Base-by-base conservation (phyloP, 352 stramenopile genomes). In the Phytophthora quininea region DNA sequence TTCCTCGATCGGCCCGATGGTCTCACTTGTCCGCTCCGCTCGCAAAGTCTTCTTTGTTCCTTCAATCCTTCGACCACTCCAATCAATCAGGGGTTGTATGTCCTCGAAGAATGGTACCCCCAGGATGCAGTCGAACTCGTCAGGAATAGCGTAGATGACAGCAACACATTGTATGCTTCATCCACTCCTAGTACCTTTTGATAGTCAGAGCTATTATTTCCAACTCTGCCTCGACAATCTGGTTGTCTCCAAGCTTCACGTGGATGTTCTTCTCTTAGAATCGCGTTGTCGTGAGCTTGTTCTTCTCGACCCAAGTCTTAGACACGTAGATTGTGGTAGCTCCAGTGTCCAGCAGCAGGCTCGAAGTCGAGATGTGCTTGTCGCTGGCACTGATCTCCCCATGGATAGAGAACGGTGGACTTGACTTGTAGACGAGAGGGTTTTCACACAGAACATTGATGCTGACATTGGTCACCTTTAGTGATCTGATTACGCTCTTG, bases 51-150 rank as follows among this genome's bases (percentile, higher is more conserved):
- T 60, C 52, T 47, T 48, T 54, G 54, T 56, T 60, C 50, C 30
- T 54, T 59, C 27, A 31, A 66, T 59, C 8, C 49, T 7, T 51
- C 59, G 31, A 60, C 43, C 43, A 24, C 42, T 52, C 51, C 59
- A 60, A 38, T 67, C 51, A 24, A 60, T 60, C 12, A 30, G 12
- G 0, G 42, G 40, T n/a, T 67, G 59, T 32, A 60, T 31, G 11
- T 67, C 51, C 51, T 67, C 51, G 19, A 67, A 60, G 24, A 54
- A 67, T 12, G 59, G 51, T 30, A 67, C 50, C 11, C 58, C 58
- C 6, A 66, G 24, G 31, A 66, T 66, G 43, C 40, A 59, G 14
- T 59, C 58, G 33, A 63, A 47, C 15, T 47, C 40, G 9, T 47
- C 12, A 27, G 40, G 40, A 14, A 47, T 47, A 6, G 12, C 40